Evolutionary conservation across 129 eudicot species (phyloP).

Genomic region (Heracleum sosnowskyi): DNA sequence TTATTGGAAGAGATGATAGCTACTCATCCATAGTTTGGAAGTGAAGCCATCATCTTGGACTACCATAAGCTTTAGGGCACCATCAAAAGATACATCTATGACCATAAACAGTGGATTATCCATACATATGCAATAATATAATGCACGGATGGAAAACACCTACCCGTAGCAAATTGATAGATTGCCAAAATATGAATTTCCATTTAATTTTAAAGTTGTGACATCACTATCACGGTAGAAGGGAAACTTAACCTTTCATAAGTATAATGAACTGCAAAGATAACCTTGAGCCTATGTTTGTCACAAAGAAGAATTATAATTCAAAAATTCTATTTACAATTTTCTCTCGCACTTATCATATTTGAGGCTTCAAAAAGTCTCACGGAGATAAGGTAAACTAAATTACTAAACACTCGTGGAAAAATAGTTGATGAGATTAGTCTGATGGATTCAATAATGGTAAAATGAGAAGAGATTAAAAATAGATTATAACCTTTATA

Average conservation of each 20-base stretch:
- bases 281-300: neutral
- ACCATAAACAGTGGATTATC: neutral
- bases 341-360: too few relatives aligned
- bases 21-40: neutral
- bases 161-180: neutral
- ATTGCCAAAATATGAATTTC: too few relatives aligned
- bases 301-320: too few relatives aligned
- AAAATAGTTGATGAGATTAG: too few relatives aligned
- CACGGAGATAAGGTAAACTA: too few relatives aligned
- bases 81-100: neutral
- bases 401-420: too few relatives aligned
- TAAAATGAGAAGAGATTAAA: too few relatives aligned
- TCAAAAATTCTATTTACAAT: too few relatives aligned
- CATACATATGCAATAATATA: neutral
- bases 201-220: too few relatives aligned
- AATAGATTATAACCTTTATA: too few relatives aligned
- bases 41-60: neutral
- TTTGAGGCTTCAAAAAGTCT: too few relatives aligned
- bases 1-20: neutral
- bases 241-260: neutral
- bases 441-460: too few relatives aligned
- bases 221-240: neutral
- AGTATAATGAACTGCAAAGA: neutral
- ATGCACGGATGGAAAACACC: neutral
- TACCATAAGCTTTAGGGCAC: neutral